These are phyloP conservation scores for Fusarium metavorans DNA, from an alignment of 2,329 filamentous ascomycete species.

Conservation along the genomic window DNA sequence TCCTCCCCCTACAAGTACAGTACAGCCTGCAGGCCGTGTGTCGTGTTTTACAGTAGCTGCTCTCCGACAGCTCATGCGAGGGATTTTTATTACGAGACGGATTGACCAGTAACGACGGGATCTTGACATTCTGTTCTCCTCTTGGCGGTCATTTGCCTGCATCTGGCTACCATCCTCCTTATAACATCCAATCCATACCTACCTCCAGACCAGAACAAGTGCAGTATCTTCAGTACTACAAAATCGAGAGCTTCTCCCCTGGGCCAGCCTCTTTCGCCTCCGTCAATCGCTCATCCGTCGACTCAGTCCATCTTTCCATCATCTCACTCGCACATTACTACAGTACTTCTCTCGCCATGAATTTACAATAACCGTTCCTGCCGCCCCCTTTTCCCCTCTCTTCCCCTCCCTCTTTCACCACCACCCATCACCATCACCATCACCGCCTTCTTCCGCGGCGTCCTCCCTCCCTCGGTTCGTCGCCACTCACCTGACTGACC, in stretches of 20 bases:
- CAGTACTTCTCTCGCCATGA: constrained; percentile 29
- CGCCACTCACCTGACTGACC: constrained; percentile 37
- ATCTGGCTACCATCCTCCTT: constrained; percentile 19
- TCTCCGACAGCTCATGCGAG: constrained; percentile 22
- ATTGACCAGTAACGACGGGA: constrained; percentile 16
- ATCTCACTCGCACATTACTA: neutral
- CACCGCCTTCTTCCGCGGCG: constrained; percentile 21
- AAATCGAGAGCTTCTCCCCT: constrained; percentile 21
- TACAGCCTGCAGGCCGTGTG: constrained; percentile 1
- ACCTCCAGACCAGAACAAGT: neutral
- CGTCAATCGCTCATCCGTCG: neutral
- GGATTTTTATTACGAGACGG: constrained; percentile 18
- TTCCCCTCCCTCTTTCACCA: neutral
- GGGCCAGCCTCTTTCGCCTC: neutral
- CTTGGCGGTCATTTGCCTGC: constrained; percentile 37
- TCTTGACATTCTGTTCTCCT: constrained; percentile 29
- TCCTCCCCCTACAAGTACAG: neutral
- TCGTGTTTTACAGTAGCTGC: constrained; percentile 7
- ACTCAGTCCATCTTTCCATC: constrained; percentile 7
- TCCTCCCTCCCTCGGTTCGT: constrained; percentile 21
- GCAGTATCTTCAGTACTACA: constrained; percentile 3
- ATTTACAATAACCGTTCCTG: constrained; percentile 37
- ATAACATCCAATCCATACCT: constrained; percentile 1
- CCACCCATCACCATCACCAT: neutral
- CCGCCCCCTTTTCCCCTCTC: constrained; percentile 9